A percentile compares a stretch with the other conserved stretches of the same genome.
phyloP scores from a whole-genome alignment of 345 rosid genomes.

The Brassica rapa region DNA sequence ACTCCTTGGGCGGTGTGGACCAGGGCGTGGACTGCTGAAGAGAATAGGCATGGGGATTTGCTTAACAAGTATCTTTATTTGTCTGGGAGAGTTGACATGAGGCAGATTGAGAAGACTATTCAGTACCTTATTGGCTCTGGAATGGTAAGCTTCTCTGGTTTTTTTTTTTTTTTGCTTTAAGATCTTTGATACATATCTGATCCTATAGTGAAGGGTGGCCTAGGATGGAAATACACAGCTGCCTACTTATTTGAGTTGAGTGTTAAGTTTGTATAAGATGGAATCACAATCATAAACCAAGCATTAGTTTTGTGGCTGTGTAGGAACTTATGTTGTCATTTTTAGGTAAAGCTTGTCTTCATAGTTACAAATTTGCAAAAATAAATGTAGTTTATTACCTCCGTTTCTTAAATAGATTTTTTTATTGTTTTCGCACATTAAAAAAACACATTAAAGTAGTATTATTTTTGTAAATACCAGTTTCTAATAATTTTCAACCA shows the following conservation, averaged over 20 bases:
- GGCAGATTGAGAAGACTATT: constrained; percentile 70
- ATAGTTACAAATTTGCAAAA: background rate
- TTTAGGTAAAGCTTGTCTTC: background rate
- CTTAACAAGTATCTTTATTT: constrained; percentile 74
- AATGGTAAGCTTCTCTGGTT: constrained; percentile 50
- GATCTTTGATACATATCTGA: background rate
- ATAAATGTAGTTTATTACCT: background rate
- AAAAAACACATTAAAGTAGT: too few relatives aligned
- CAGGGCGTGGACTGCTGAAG: constrained; percentile 79
- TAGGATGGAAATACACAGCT: background rate
- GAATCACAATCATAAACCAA: background rate
- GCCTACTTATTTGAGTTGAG: background rate
- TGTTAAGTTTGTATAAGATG: background rate
- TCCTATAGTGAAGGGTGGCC: background rate
- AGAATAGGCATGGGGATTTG: constrained; percentile 74
- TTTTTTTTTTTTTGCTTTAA: too few relatives aligned
- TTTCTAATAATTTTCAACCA: too few relatives aligned
- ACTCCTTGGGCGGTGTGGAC: constrained; percentile 78
- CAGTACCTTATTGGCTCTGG: constrained; percentile 73
- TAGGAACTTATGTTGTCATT: constrained; percentile 4
- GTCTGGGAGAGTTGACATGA: constrained; percentile 76
- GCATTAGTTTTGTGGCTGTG: background rate
- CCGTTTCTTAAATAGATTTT: too few relatives aligned
- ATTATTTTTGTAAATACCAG: too few relatives aligned
- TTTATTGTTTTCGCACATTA: too few relatives aligned